Conservation (phyloP, 345 rosid genomes). For the Fremontodendron californicum region DNA sequence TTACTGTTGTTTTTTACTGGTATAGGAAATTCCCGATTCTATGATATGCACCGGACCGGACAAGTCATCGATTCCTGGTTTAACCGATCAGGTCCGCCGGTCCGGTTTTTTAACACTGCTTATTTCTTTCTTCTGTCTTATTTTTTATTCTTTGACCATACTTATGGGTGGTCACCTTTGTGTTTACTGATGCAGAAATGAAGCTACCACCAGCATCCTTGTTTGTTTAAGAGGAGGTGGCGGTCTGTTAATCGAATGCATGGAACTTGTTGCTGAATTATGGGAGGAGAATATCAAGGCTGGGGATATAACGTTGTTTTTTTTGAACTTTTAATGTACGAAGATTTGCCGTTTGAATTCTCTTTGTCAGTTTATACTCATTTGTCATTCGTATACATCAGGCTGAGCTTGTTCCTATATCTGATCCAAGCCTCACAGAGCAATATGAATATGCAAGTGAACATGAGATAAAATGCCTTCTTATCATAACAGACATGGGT, state of each 20-base stretch:
- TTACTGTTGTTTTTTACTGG: too few relatives aligned
- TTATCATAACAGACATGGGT: conserved; percentile 74
- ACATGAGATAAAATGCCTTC: conserved; percentile 81
- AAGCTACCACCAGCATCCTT: conserved; percentile 54
- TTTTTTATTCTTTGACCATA: conserved; percentile 5
- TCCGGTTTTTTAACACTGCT: too few relatives aligned
- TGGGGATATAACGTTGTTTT: conserved; percentile 8
- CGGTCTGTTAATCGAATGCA: conserved; percentile 83
- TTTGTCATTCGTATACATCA: conserved; percentile 25
- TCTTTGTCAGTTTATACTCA: conserved; percentile 15
- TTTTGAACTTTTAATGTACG: neutral
- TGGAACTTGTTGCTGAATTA: conserved; percentile 82
- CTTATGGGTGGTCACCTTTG: neutral
- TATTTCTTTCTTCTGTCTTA: neutral
- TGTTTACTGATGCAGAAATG: conserved; percentile 49
- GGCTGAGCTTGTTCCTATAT: conserved; percentile 83
- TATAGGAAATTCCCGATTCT: too few relatives aligned
- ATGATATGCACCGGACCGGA: too few relatives aligned
- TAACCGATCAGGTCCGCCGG: too few relatives aligned
- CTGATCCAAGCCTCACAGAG: conserved; percentile 96
- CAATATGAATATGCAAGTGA: conserved; percentile 96
- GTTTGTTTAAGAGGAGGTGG: conserved; percentile 99
- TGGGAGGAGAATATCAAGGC: conserved; percentile 93
- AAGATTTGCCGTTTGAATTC: neutral
- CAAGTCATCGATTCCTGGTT: too few relatives aligned